Conservation (phyloP, 2,329 filamentous ascomycete species). For the Graphilbum ipis-grandicollis region DNA sequence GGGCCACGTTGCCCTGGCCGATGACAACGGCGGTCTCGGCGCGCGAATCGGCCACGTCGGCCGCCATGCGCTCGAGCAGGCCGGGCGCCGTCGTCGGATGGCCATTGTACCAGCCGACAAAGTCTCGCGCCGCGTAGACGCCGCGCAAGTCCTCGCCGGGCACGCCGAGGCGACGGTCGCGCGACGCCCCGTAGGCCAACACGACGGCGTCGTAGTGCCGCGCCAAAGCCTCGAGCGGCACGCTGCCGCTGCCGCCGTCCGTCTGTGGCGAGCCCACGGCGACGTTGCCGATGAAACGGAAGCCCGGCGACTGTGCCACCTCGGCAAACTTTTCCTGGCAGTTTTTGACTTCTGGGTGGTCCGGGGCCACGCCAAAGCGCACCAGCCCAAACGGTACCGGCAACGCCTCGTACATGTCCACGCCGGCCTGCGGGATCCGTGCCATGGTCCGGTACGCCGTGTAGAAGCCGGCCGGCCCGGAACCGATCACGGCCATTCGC, state of each 20-base stretch:
- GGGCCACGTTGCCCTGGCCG: conserved; percentile 88
- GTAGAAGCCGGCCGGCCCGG: conserved; percentile 92
- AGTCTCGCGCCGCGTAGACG: conserved; percentile 76
- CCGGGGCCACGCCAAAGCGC: conserved; percentile 88
- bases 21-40: conserved; percentile 77
- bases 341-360: conserved; percentile 98
- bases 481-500: conserved; percentile 77
- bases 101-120: conserved; percentile 98
- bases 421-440: conserved; percentile 50
- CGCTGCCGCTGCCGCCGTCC: conserved; percentile 24
- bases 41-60: conserved; percentile 41
- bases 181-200: conserved; percentile 81
- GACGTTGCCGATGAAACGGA: conserved; percentile 84
- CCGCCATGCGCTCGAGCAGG: conserved; percentile 20
- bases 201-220: conserved; percentile 83
- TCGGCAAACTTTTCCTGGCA: conserved; percentile 89
- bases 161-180: conserved; percentile 63
- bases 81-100: conserved; percentile 58
- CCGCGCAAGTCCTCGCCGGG: conserved; percentile 63
- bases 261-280: conserved; percentile 30
- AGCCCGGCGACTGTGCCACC: conserved; percentile 64
- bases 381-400: conserved; percentile 88
- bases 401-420: conserved; percentile 94
- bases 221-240: conserved; percentile 52
- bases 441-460: conserved; percentile 72